Percentiles rank a stretch among this genome's conserved stretches.
These are phyloP conservation scores for Talaromyces wortmannii DNA, from an alignment of 495 filamentous ascomycete species.

Conservation along the genomic window DNA sequence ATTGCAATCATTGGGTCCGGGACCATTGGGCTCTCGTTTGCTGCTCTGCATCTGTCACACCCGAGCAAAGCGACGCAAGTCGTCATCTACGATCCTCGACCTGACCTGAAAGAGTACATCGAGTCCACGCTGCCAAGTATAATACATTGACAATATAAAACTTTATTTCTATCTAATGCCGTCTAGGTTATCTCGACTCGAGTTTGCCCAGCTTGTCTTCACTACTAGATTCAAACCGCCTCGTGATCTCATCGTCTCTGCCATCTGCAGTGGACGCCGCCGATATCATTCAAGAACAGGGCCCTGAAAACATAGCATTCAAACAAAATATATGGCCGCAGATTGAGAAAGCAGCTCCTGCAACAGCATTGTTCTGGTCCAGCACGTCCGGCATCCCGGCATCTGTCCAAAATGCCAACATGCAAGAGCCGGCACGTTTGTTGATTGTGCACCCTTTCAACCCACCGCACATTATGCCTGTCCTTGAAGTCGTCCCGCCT, in stretches of 20 bases:
- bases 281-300: constrained; percentile 52
- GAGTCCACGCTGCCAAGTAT: constrained; percentile 24
- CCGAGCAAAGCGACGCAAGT: constrained; percentile 35
- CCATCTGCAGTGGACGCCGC: constrained; percentile 33
- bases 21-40: constrained; percentile 56
- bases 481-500: constrained; percentile 51
- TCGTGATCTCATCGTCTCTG: constrained; percentile 29
- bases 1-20: constrained; percentile 49
- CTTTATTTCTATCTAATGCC: not conserved
- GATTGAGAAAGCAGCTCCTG: constrained; percentile 29
- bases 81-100: constrained; percentile 38
- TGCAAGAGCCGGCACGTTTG: constrained; percentile 37
- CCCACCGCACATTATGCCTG: constrained; percentile 56
- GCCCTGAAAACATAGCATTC: constrained; percentile 43
- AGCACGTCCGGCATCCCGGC: constrained; percentile 52
- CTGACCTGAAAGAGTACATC: constrained; percentile 41
- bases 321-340: constrained; percentile 46
- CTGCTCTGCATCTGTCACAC: constrained; percentile 45
- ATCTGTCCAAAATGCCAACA: constrained; percentile 28
- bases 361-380: constrained; percentile 44
- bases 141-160: not conserved
- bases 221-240: constrained; percentile 19
- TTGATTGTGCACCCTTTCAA: constrained; percentile 58
- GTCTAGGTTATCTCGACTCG: constrained; percentile 6
- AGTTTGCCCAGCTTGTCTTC: constrained; percentile 3